Conservation (phyloP, 2,329 filamentous ascomycete species). For the Paracorniculantispora psalliotae region DNA sequence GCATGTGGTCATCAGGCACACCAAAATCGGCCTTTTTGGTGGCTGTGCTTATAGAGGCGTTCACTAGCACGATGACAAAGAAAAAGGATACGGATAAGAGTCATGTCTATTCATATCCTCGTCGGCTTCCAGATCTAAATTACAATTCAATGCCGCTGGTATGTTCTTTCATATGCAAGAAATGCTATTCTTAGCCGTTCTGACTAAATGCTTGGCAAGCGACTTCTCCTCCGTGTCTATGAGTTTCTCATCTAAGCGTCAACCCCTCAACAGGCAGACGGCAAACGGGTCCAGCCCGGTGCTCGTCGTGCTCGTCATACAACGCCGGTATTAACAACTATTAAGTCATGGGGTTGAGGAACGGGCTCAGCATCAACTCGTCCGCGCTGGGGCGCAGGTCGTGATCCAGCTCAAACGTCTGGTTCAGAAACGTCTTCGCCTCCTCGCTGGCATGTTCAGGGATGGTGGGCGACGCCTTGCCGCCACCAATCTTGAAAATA, state of each 20-base stretch:
- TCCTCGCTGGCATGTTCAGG: conserved; percentile 83
- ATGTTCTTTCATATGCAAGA: conserved; percentile 2
- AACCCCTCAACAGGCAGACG: background rate
- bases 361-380: conserved; percentile 78
- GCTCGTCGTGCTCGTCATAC: background rate
- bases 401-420: conserved; percentile 95
- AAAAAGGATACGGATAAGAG: background rate
- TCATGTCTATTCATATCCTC: conserved; percentile 3
- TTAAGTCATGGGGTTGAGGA: conserved; percentile 68
- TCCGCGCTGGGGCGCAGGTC: conserved; percentile 88
- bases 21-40: background rate
- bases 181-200: conserved; percentile 2
- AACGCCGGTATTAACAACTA: background rate
- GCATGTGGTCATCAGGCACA: background rate
- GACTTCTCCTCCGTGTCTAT: background rate
- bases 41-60: background rate
- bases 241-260: background rate
- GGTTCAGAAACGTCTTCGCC: conserved; percentile 73
- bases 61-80: background rate
- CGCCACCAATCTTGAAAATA: conserved; percentile 95
- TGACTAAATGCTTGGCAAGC: background rate
- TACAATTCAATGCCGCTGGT: background rate
- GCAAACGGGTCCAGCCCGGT: conserved; percentile 7
- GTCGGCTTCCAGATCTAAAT: background rate
- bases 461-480: conserved; percentile 80